Conservation (phyloP, 2,329 filamentous ascomycete genomes). For the Lojkania enalia region DNA sequence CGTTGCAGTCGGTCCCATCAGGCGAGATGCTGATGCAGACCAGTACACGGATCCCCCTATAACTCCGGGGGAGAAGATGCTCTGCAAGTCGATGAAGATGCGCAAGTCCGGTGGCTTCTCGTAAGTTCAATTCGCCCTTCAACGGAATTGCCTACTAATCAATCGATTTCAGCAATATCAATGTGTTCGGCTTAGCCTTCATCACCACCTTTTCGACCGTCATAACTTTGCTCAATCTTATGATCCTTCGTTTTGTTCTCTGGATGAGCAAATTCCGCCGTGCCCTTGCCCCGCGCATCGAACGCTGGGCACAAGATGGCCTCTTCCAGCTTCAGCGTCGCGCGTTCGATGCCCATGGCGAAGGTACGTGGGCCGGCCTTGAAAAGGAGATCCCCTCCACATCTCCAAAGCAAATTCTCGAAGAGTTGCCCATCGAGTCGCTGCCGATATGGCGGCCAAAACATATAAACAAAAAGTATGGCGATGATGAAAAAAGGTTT, state of each 20-base stretch:
- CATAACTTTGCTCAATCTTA: constrained; percentile 3
- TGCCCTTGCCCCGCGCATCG: constrained; percentile 6
- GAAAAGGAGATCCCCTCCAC: constrained; percentile 10
- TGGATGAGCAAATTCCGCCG: constrained; percentile 5
- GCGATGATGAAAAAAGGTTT: too few species aligned
- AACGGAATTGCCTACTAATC: not conserved
- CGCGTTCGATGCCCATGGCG: constrained; percentile 8
- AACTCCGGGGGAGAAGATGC: not conserved
- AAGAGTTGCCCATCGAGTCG: not conserved
- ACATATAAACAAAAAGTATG: too few species aligned
- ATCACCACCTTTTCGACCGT: constrained; percentile 1
- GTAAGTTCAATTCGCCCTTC: constrained; percentile 12
- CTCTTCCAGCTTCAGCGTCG: constrained; percentile 12
- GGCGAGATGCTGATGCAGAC: constrained; percentile 1
- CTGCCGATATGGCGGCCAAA: too few species aligned
- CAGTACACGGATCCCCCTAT: not conserved
- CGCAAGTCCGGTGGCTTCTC: constrained; percentile 7
- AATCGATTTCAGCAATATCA: constrained; percentile 11
- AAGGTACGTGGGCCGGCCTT: constrained; percentile 6
- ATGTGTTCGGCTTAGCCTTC: constrained; percentile 11
- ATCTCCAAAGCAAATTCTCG: not conserved
- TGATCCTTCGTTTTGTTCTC: constrained; percentile 5
- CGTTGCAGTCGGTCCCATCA: constrained; percentile 1
- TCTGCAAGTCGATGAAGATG: constrained; percentile 8
- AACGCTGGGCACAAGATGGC: constrained; percentile 13